Conservation (phyloP, 306 rosid species). For the Canavalia ensiformis region DNA sequence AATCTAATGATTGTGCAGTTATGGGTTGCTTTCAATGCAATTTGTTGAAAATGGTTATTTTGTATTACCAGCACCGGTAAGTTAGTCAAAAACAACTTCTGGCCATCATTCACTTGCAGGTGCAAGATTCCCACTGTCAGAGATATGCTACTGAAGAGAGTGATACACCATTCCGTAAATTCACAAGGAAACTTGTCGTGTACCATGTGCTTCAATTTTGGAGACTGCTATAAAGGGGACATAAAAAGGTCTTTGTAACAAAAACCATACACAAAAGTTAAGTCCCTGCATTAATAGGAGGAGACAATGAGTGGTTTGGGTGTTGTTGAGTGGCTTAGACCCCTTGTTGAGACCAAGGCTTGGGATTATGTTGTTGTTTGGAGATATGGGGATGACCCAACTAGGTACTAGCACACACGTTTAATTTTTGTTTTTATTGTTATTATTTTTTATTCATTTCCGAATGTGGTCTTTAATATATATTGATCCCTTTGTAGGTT, state of each 20-base stretch:
- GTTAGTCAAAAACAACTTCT: slow-evolving; percentile 60
- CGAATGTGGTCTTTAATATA: not conserved
- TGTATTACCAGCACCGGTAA: not conserved
- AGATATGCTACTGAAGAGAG: slow-evolving; percentile 52
- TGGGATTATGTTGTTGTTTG: slow-evolving; percentile 83
- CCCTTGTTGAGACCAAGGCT: slow-evolving; percentile 59
- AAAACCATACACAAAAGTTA: not conserved
- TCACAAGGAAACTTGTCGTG: slow-evolving; percentile 48
- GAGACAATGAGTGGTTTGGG: slow-evolving; percentile 49
- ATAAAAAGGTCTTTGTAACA: not conserved
- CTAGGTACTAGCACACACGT: slow-evolving; percentile 36
- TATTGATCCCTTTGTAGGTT: slow-evolving; percentile 54
- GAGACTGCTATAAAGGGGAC: slow-evolving; percentile 21
- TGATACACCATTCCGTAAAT: slow-evolving; percentile 39
- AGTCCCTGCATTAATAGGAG: slow-evolving; percentile 37
- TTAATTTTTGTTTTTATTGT: not conserved
- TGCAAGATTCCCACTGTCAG: slow-evolving; percentile 52
- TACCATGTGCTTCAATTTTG: slow-evolving; percentile 59
- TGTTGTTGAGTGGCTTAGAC: slow-evolving; percentile 65
- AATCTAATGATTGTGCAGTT: slow-evolving; percentile 48
- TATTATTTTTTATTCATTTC: not conserved
- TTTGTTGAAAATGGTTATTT: slow-evolving; percentile 44
- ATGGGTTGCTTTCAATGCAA: slow-evolving; percentile 54
- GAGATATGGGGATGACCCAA: slow-evolving; percentile 81
- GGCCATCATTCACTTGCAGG: slow-evolving; percentile 38